Evolutionary conservation across 208 protist species (phyloP), one percentile per base, ranked within the genome.

Genomic region (Histomonas meleagridis): DNA sequence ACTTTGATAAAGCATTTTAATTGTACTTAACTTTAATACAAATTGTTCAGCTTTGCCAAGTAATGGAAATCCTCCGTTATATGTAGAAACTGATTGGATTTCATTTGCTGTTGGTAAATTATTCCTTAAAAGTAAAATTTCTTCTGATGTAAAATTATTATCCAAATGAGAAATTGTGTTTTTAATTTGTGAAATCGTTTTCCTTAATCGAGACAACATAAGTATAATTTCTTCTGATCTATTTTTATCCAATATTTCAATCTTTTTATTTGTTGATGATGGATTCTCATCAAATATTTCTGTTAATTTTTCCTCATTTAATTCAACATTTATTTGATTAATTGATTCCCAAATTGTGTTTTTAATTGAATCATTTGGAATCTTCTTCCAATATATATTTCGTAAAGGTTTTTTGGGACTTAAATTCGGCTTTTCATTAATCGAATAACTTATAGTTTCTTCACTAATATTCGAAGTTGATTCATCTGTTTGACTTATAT

Each of bases 61-160:
- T 18, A 81, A 43, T 26, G 9, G 3, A n/a, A 21, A 9, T n/a
- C 51, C 70, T 10, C 70, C 70, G 51, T 81, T 43, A 43, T 81
- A 81, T 2, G 40, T 43, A 51, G 48, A 5, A 43, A 48, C 35
- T n/a, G 18, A 16, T 23, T 43, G 40, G 12, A 81, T 51, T 81
- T 81, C 70, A n/a, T 81, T 43, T 51, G 70, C 16, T 81, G 70
- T 81, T 81, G 70, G 70, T 7, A 81, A 4, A 23, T 81, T 81
- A 18, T 18, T n/a, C n/a, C 51, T 81, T 1, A 81, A 23, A 0
- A 43, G 5, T 26, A 1, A 7, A 51, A 81, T 23, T 21, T 32
- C 70, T 32, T 81, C 70, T 51, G 48, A 35, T n/a, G 70, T 46
- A 18, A 81, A 14, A 10, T 1, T 35, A 26, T 48, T 2, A 51